phyloP scores from a whole-genome alignment of 1,139 yeast genomes.

The Yamadazyma sp. region DNA sequence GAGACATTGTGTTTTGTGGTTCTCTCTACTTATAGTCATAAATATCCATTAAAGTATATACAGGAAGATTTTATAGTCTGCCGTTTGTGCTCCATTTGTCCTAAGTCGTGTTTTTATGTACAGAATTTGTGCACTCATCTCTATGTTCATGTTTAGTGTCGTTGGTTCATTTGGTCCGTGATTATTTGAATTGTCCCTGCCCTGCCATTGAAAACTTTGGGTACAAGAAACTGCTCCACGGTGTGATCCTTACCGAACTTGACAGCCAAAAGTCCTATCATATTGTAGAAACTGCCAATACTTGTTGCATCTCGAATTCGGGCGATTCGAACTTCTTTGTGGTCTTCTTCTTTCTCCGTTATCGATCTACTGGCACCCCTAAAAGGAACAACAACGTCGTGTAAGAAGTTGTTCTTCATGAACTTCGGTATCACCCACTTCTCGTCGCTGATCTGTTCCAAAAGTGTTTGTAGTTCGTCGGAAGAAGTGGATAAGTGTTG shows the following conservation, averaged over 20 bases:
- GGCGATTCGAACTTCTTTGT: constrained; percentile 5
- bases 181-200: constrained; percentile 24
- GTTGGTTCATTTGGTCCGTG: constrained; percentile 6
- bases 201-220: constrained; percentile 30
- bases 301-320: constrained; percentile 26
- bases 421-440: constrained; percentile 26
- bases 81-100: not conserved
- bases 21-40: constrained; percentile 68
- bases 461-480: constrained; percentile 24
- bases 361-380: constrained; percentile 21
- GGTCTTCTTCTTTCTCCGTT: constrained; percentile 8
- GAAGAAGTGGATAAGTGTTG: constrained; percentile 28
- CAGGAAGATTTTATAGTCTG: not conserved
- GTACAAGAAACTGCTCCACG: constrained; percentile 26
- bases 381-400: constrained; percentile 30
- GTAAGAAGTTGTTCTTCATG: constrained; percentile 33
- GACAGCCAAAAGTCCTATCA: constrained; percentile 36
- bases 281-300: constrained; percentile 39
- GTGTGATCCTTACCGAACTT: constrained; percentile 28
- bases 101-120: too few species aligned
- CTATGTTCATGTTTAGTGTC: too few species aligned
- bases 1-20: constrained; percentile 97
- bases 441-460: constrained; percentile 19
- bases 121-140: not conserved
- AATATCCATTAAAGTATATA: constrained; percentile 5